Evolutionary conservation across 495 filamentous ascomycete genomes (phyloP).

Genomic region (Daldinia caldariorum): DNA sequence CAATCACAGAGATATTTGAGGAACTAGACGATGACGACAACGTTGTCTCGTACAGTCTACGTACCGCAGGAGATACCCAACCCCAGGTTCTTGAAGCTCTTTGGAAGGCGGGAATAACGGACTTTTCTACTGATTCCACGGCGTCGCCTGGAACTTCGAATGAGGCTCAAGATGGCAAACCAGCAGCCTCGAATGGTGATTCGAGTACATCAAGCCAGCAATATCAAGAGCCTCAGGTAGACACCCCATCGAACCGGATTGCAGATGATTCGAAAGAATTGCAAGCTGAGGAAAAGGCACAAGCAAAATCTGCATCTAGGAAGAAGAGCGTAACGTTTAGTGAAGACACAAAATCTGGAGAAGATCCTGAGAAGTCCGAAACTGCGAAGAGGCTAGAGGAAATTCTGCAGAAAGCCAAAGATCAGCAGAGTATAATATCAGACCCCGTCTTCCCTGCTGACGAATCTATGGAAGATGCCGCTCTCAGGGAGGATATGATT

Average conservation of each 20-base stretch:
- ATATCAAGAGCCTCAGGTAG: background rate
- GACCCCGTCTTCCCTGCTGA: slow-evolving; percentile 62
- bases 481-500: slow-evolving; percentile 90
- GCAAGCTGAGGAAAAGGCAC: slow-evolving; percentile 7
- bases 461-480: slow-evolving; percentile 82
- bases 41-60: slow-evolving; percentile 71
- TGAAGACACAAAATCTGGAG: slow-evolving; percentile 64
- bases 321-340: slow-evolving; percentile 61
- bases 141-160: slow-evolving; percentile 22
- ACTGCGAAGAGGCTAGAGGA: slow-evolving; percentile 58
- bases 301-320: slow-evolving; percentile 15
- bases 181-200: background rate
- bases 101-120: slow-evolving; percentile 73
- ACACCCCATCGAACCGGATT: background rate
- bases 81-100: slow-evolving; percentile 72
- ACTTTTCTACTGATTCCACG: slow-evolving; percentile 47
- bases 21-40: slow-evolving; percentile 93
- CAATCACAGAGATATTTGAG: slow-evolving; percentile 87
- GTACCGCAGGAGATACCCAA: slow-evolving; percentile 68
- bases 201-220: slow-evolving; percentile 5
- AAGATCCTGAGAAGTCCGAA: slow-evolving; percentile 49
- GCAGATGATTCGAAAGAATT: slow-evolving; percentile 1
- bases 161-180: slow-evolving; percentile 2
- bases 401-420: slow-evolving; percentile 59
- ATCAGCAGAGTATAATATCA: slow-evolving; percentile 55